phyloP scores from a whole-genome alignment of 179 eudicot genomes.

The Drosera spatulata region DNA sequence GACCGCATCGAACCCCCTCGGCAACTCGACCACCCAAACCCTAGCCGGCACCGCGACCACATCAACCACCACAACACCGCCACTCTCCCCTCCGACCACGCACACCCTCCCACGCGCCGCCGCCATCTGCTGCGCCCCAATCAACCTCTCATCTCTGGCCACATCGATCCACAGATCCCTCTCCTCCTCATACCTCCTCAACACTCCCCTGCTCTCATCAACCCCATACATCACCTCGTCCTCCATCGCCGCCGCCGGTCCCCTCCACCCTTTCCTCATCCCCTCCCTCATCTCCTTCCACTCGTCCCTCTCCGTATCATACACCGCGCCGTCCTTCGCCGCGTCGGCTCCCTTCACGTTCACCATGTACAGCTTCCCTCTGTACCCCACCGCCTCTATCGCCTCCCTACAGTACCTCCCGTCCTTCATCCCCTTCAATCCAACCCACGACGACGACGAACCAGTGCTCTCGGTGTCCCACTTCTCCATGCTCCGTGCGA shows the following conservation, averaged over 20 bases:
- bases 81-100: conserved; percentile 19
- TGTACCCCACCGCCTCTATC: conserved; percentile 42
- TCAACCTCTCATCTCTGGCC: conserved; percentile 14
- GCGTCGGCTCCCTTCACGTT: conserved; percentile 28
- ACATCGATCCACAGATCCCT: conserved; percentile 35
- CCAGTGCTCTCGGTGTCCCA: conserved; percentile 13
- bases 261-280: conserved; percentile 51
- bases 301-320: conserved; percentile 11
- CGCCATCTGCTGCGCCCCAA: conserved; percentile 40
- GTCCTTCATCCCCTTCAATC: conserved; percentile 13
- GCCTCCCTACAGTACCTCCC: conserved; percentile 41
- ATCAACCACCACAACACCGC: conserved; percentile 36
- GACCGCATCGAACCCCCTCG: conserved; percentile 22
- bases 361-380: conserved; percentile 37
- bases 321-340: conserved; percentile 37
- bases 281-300: conserved; percentile 42
- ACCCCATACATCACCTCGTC: conserved; percentile 33
- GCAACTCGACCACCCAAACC: conserved; percentile 35
- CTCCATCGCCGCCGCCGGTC: conserved; percentile 49
- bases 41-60: conserved; percentile 21
- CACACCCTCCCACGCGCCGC: conserved; percentile 46
- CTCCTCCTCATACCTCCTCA: conserved; percentile 23
- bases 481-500: conserved; percentile 30
- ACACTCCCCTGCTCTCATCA: conserved; percentile 29
- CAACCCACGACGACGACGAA: conserved; percentile 10